Evolutionary conservation across 2,329 filamentous ascomycete species (phyloP), one percentile per base, ranked within the genome.

Genomic region (Emergomyces pasteurianus): DNA sequence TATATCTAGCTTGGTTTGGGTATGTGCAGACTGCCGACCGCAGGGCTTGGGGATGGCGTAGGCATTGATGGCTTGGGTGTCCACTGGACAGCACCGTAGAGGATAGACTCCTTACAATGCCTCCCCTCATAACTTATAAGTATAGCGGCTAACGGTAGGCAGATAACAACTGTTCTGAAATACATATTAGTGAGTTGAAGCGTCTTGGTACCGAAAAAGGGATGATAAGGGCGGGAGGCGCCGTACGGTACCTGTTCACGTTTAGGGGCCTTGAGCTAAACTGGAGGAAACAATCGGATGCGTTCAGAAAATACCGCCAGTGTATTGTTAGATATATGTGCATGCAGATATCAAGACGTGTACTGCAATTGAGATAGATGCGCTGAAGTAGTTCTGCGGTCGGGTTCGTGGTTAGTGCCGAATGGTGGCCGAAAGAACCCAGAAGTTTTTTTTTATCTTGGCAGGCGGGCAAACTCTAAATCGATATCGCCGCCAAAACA

Each of bases 381-480:
- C 8, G 6, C 14, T 36, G 21, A 8, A 23, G 36, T 58, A 42
- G 42, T 47, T n/a, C 18, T 46, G 23, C 12, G 14, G 21, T 49
- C 38, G 52, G 55, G n/a, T 40, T 36, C 10, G 38, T 31, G n/a
- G 58, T 52, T 46, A 26, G 38, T 28, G 55, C 55, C 23, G 26
- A 57, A 38, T 12, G 16, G 55, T 31, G 16, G 40, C 18, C 54
- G 40, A 46, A 21, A 57, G 23, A 40, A 34, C 23, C 38, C 23
- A 46, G 31, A 42, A 53, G 59, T 68, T 67, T 68, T 73, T 72
- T 46, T 21, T 73, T 55, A 66, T 70, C 65, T 73, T 69, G 26
- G 69, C 68, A 71, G 65, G 31, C 65, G 65, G 54, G 66, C 67
- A 64, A 71, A 74, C 60, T 73, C 69, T 38, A 63, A 63, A 62